A percentile compares a stretch with the other conserved stretches of the same genome.
phyloP scores from a whole-genome alignment of 2,329 filamentous ascomycete species.

The Cladosporium sphaerospermum region DNA sequence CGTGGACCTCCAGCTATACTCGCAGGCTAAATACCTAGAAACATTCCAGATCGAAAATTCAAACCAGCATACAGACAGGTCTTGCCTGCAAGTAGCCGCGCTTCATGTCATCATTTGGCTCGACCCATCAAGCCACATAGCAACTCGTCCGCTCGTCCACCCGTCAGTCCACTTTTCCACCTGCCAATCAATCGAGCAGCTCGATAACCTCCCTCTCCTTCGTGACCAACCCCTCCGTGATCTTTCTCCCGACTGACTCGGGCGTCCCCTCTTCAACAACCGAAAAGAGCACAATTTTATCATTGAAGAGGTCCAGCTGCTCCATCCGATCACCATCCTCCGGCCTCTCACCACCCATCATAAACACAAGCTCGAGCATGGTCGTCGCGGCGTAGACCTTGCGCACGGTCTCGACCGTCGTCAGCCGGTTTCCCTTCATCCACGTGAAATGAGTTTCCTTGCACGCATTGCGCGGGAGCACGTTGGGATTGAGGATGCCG shows the following conservation, averaged over 20 bases:
- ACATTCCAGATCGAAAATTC: too few relatives aligned
- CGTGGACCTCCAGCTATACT: too few relatives aligned
- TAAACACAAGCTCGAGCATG: slow-evolving; percentile 19
- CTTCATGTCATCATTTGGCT: too few relatives aligned
- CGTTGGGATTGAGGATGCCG: slow-evolving; percentile 20
- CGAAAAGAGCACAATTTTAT: slow-evolving; percentile 26
- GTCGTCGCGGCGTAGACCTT: slow-evolving; percentile 19
- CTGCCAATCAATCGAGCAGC: slow-evolving; percentile 11
- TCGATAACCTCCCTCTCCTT: slow-evolving; percentile 13
- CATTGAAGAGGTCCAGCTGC: slow-evolving; percentile 27
- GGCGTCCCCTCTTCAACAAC: slow-evolving; percentile 14
- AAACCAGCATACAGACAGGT: too few relatives aligned
- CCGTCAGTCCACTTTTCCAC: too few relatives aligned
- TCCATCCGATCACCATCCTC: slow-evolving; percentile 18
- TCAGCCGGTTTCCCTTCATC: slow-evolving; percentile 28
- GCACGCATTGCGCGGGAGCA: background rate
- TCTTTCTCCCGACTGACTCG: slow-evolving; percentile 13
- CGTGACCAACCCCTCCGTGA: slow-evolving; percentile 15
- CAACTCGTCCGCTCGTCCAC: too few relatives aligned
- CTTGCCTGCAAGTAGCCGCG: too few relatives aligned
- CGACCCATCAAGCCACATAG: too few relatives aligned
- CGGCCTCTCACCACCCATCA: slow-evolving; percentile 19
- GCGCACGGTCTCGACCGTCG: slow-evolving; percentile 29
- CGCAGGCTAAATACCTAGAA: too few relatives aligned
- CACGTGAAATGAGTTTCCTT: slow-evolving; percentile 24